A percentile compares a stretch with the other conserved stretches of the same genome.
Evolutionary conservation across 345 rosid genomes (phyloP).

Genomic region (Pugionium dolabratum): DNA sequence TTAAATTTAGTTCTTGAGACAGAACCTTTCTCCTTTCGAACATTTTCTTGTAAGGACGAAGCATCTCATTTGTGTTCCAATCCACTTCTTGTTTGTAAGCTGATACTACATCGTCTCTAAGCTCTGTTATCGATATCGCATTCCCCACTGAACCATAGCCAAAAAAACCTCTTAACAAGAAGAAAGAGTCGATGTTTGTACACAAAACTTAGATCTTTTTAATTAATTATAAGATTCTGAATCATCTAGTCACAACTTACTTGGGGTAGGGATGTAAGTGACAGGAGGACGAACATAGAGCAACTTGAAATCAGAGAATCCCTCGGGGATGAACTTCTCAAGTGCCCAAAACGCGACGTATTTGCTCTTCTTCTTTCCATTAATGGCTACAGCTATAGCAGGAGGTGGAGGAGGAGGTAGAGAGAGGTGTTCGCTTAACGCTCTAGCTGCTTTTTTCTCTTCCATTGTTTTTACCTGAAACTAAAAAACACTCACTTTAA

Average conservation of each 20-base stretch:
- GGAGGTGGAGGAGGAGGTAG: constrained; percentile 45
- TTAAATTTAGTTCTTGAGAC: constrained; percentile 10
- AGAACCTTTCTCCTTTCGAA: constrained; percentile 66
- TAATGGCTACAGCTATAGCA: constrained; percentile 63
- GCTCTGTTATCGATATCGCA: constrained; percentile 64
- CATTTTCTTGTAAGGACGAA: constrained; percentile 68
- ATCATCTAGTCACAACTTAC: constrained; percentile 48
- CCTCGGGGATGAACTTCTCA: constrained; percentile 59
- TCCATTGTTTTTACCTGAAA: constrained; percentile 32
- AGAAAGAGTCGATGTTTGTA: constrained; percentile 14
- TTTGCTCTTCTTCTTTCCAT: constrained; percentile 67
- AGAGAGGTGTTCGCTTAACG: constrained; percentile 32
- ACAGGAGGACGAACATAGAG: constrained; percentile 66
- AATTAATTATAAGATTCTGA: neutral
- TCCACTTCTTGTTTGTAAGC: constrained; percentile 77
- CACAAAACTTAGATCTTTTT: neutral
- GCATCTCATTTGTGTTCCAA: constrained; percentile 55
- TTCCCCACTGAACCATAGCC: constrained; percentile 60
- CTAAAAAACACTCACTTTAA: neutral
- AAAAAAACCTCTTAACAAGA: neutral
- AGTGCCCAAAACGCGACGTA: constrained; percentile 53
- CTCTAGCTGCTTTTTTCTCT: constrained; percentile 11
- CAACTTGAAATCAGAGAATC: constrained; percentile 56
- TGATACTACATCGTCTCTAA: constrained; percentile 68
- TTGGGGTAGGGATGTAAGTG: constrained; percentile 71